Percentiles rank a stretch among this genome's conserved stretches.
These are phyloP conservation scores for Populus hybrid DNA, from an alignment of 441 rosid genomes.

Conservation along the genomic window DNA sequence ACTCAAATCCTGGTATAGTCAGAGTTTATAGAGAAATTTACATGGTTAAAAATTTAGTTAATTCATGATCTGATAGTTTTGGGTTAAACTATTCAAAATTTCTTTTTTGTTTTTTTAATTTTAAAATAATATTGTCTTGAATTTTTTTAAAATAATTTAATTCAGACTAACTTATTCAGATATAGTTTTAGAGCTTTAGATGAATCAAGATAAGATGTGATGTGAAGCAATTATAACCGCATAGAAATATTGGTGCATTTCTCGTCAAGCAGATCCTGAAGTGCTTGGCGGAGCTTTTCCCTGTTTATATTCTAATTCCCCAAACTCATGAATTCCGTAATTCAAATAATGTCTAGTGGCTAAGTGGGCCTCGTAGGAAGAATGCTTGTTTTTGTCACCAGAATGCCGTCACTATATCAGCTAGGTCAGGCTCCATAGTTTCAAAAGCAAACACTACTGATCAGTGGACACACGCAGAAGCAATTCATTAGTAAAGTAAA, in stretches of 20 bases:
- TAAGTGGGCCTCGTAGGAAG: slow-evolving; percentile 21
- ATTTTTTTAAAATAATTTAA: too few relatives aligned
- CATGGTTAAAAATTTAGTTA: too few relatives aligned
- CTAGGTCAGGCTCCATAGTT: slow-evolving; percentile 27
- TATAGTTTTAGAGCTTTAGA: too few relatives aligned
- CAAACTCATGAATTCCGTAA: background rate
- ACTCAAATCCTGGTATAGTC: too few relatives aligned
- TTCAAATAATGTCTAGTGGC: background rate
- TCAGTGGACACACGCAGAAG: slow-evolving; percentile 27
- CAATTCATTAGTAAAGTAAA: background rate
- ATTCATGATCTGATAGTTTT: too few relatives aligned
- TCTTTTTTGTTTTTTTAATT: too few relatives aligned
- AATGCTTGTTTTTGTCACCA: slow-evolving; percentile 25
- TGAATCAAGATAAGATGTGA: background rate
- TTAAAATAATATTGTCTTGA: too few relatives aligned
- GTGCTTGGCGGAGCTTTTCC: slow-evolving; percentile 5
- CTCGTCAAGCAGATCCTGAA: slow-evolving; percentile 16
- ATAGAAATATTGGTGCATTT: slow-evolving; percentile 12
- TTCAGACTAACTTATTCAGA: too few relatives aligned
- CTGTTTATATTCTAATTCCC: background rate
- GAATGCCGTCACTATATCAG: slow-evolving; percentile 18
- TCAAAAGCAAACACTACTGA: background rate
- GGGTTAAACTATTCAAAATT: too few relatives aligned
- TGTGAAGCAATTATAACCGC: background rate
- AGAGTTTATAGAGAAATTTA: too few relatives aligned